These are phyloP conservation scores for Pseudogymnoascus sp. DNA, from an alignment of 2,329 filamentous ascomycete genomes.

Conservation along the genomic window DNA sequence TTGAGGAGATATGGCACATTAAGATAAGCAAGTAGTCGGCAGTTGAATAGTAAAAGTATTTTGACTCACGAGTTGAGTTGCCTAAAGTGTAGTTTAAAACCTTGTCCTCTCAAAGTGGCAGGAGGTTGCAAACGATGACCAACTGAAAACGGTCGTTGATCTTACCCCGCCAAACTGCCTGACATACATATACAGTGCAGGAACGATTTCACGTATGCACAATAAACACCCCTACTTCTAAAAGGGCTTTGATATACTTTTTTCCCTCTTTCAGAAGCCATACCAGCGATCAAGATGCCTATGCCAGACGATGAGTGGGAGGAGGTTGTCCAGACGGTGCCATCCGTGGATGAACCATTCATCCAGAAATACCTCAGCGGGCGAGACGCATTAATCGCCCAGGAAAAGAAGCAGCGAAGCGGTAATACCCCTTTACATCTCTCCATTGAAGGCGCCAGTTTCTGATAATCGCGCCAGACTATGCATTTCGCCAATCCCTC, in stretches of 20 bases:
- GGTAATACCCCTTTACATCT: slow-evolving; percentile 39
- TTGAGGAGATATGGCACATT: neutral
- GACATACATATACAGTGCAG: neutral
- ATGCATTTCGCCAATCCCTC: slow-evolving; percentile 62
- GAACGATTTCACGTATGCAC: neutral
- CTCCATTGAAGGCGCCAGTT: slow-evolving; percentile 20
- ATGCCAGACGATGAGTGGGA: slow-evolving; percentile 48
- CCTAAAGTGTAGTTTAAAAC: neutral
- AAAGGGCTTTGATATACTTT: neutral
- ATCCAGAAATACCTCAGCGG: slow-evolving; percentile 74
- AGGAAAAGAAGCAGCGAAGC: slow-evolving; percentile 76
- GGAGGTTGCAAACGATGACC: slow-evolving; percentile 5
- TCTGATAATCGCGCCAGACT: slow-evolving; percentile 37
- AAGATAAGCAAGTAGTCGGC: neutral
- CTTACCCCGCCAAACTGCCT: neutral
- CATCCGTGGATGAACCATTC: slow-evolving; percentile 58
- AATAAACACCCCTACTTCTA: neutral
- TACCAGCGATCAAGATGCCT: neutral
- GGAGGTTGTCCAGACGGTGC: slow-evolving; percentile 47
- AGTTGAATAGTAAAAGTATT: neutral
- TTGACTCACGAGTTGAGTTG: slow-evolving; percentile 3
- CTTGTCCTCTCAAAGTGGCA: neutral
- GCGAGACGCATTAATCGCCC: slow-evolving; percentile 62
- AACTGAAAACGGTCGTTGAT: slow-evolving; percentile 1
- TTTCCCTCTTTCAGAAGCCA: neutral